Evolutionary conservation across 192 early-diverging fungal genomes (phyloP), one percentile per base, ranked within the genome.

Genomic region (Backusella parvicylindrica): DNA sequence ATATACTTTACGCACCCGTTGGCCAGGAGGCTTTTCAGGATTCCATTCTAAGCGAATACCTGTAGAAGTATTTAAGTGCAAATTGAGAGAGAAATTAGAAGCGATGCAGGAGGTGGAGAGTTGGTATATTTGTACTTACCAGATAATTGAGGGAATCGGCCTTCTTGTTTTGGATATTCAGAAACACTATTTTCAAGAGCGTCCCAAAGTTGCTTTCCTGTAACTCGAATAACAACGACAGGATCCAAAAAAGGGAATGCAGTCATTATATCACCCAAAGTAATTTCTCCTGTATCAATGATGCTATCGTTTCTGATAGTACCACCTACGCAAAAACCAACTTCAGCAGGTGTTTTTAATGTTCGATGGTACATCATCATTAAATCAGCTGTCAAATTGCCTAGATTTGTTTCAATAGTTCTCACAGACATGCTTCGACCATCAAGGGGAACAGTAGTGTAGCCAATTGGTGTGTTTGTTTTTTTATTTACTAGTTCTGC

Each of bases 191-290:
- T 91, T 70, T 92, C 90, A 35, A 92, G 71, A 0, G 88, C 91
- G 9, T 85, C 83, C 65, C 86, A 85, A 64, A 91, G 73, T 72
- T 91, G 87, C 32, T 83, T 80, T 6, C 91, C 91, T 2, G 88
- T 90, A 23, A 92, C 63, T 41, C 73, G 68, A 18, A 92, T 80
- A 11, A 92, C 90, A 2, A 92, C 87, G 1, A 87, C 71, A 7
- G 90, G 91, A 63, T 92, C 91, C 49, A 89, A 86, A 30, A 91
- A 92, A 31, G 91, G 91, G 70, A 92, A 91, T 21, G 88, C 79
- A 36, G 89, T 87, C 81, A 91, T 84, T 30, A 92, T 78, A 60
- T 91, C 89, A 21, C 86, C 87, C 64, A 92, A 72, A 15, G 84
- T 87, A 47, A 92, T 77, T 18, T 78, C 75, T 5, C 90, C 91